phyloP scores from a whole-genome alignment of 2,329 filamentous ascomycete genomes.

The Hypocrella siamensis region DNA sequence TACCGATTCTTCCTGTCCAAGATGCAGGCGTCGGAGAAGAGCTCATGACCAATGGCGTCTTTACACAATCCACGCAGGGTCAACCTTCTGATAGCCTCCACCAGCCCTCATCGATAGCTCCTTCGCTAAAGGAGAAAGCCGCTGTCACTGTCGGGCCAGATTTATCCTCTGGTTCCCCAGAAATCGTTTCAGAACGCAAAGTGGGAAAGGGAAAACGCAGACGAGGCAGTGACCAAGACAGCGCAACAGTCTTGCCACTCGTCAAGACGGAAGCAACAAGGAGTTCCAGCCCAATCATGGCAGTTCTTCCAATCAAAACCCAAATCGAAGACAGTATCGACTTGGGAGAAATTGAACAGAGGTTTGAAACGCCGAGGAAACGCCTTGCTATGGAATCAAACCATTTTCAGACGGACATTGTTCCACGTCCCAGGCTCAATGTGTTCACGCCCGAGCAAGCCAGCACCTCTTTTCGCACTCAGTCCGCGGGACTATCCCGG shows the following conservation, averaged over 20 bases:
- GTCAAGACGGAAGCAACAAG: slow-evolving; percentile 25
- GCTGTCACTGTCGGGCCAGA: slow-evolving; percentile 28
- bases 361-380: slow-evolving; percentile 20
- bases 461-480: neutral
- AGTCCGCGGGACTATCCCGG: slow-evolving; percentile 3
- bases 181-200: slow-evolving; percentile 33
- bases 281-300: slow-evolving; percentile 14
- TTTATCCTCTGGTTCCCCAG: slow-evolving; percentile 34
- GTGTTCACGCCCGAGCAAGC: slow-evolving; percentile 1
- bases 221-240: slow-evolving; percentile 9
- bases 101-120: slow-evolving; percentile 11
- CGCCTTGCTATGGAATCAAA: slow-evolving; percentile 11
- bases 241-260: slow-evolving; percentile 12
- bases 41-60: slow-evolving; percentile 3
- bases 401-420: slow-evolving; percentile 3
- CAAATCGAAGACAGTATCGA: slow-evolving; percentile 42
- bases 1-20: neutral
- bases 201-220: slow-evolving; percentile 33
- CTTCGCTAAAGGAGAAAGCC: slow-evolving; percentile 2
- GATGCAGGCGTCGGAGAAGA: neutral
- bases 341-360: slow-evolving; percentile 22
- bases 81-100: slow-evolving; percentile 9
- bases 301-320: slow-evolving; percentile 9
- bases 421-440: neutral
- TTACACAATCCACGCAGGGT: slow-evolving; percentile 14